These are phyloP conservation scores for Tulasnella calospora DNA, from an alignment of 768 basidiomycete genomes.

Conservation along the genomic window DNA sequence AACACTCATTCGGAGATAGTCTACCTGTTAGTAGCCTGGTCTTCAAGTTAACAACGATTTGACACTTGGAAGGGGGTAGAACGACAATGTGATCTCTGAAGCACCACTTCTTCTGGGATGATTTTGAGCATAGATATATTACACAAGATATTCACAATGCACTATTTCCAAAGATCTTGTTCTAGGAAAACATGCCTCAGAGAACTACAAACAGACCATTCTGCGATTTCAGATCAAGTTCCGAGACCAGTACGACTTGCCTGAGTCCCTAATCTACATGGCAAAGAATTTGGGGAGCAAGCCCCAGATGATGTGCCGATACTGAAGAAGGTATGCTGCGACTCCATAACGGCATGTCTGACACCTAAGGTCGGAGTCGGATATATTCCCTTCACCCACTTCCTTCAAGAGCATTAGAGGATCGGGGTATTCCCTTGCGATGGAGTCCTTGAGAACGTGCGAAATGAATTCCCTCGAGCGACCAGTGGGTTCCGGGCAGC, in stretches of 20 bases:
- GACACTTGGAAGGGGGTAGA: background rate
- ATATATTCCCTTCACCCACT: background rate
- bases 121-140: no score
- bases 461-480: background rate
- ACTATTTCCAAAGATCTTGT: no score
- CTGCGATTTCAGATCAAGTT: no score
- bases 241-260: no score
- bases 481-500: background rate
- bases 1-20: background rate
- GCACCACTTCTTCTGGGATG: no score
- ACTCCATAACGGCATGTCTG: background rate
- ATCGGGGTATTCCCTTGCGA: background rate
- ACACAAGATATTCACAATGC: no score
- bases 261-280: no score
- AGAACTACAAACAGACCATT: no score
- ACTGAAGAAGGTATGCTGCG: background rate
- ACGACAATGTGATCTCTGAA: no score
- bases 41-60: background rate
- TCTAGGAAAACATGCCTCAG: no score
- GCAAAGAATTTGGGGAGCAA: no score
- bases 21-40: background rate
- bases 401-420: background rate
- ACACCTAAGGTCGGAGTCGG: background rate
- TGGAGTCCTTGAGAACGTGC: background rate
- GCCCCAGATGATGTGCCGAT: no score